Evolutionary conservation across 2,329 filamentous ascomycete species (phyloP).

Genomic region (Mycocentrospora acerina): DNA sequence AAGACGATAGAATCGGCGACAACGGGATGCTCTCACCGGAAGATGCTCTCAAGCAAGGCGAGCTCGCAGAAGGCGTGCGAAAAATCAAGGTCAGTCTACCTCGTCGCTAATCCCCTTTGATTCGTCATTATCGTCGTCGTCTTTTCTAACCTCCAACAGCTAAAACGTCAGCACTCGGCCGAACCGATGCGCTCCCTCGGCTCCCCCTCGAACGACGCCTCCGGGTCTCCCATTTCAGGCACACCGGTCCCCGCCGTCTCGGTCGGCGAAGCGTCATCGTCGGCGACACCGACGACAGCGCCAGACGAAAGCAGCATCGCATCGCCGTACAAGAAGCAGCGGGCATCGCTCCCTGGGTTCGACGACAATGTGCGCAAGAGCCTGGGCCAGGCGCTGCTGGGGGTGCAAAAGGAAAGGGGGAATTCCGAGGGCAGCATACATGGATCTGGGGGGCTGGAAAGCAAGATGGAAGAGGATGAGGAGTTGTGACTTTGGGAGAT

Average conservation of each 20-base stretch:
- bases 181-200: constrained; percentile 56
- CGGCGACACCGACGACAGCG: constrained; percentile 32
- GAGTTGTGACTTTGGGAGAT: constrained; percentile 45
- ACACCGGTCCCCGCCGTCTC: constrained; percentile 20
- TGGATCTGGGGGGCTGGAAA: constrained; percentile 24
- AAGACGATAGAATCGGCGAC: constrained; percentile 57
- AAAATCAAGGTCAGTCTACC: constrained; percentile 69
- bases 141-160: too few species aligned
- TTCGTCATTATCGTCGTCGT: too few species aligned
- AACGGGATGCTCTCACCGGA: constrained; percentile 63
- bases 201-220: constrained; percentile 24
- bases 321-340: constrained; percentile 75
- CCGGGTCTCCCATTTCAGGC: constrained; percentile 28
- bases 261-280: constrained; percentile 23
- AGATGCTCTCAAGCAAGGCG: constrained; percentile 70
- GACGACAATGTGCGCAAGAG: constrained; percentile 46
- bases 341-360: constrained; percentile 60
- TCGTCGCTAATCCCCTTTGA: too few species aligned
- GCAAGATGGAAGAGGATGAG: constrained; percentile 46
- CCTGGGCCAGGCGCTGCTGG: constrained; percentile 34
- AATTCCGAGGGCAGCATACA: constrained; percentile 36
- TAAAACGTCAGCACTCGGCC: constrained; percentile 77
- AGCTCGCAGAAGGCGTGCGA: constrained; percentile 77
- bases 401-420: constrained; percentile 33
- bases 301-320: constrained; percentile 57